These are phyloP conservation scores for Gossypium thurberi DNA, from an alignment of 345 rosid genomes.

Conservation along the genomic window DNA sequence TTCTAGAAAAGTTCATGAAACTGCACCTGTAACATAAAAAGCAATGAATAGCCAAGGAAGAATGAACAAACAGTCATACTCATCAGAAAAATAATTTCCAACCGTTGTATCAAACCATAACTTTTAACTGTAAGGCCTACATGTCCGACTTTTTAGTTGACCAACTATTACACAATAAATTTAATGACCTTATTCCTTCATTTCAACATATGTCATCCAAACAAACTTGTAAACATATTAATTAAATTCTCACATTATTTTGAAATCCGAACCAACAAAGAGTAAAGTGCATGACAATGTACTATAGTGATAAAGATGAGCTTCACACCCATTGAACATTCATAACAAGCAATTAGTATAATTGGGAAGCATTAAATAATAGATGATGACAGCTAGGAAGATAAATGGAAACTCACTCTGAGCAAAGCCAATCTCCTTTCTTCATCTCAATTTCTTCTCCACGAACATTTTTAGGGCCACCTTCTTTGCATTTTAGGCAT, in stretches of 20 bases:
- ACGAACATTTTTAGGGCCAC: constrained; percentile 26
- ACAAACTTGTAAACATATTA: background rate
- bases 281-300: background rate
- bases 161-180: background rate
- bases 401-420: constrained; percentile 41
- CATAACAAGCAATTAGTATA: background rate
- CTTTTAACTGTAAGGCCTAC: background rate
- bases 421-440: constrained; percentile 77
- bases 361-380: background rate
- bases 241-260: background rate
- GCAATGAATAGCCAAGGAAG: background rate
- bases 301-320: background rate
- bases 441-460: constrained; percentile 27
- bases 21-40: constrained; percentile 38
- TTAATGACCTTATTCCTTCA: background rate
- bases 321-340: background rate
- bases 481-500: constrained; percentile 44
- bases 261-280: constrained; percentile 3
- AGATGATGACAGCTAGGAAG: background rate
- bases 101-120: background rate
- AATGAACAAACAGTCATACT: background rate
- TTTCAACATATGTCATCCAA: background rate
- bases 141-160: background rate
- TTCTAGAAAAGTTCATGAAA: constrained; percentile 46
- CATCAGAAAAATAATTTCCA: background rate